phyloP scores from a whole-genome alignment of 1,284 basidiomycete species.

The Cutaneotrichosporon arboriforme region DNA sequence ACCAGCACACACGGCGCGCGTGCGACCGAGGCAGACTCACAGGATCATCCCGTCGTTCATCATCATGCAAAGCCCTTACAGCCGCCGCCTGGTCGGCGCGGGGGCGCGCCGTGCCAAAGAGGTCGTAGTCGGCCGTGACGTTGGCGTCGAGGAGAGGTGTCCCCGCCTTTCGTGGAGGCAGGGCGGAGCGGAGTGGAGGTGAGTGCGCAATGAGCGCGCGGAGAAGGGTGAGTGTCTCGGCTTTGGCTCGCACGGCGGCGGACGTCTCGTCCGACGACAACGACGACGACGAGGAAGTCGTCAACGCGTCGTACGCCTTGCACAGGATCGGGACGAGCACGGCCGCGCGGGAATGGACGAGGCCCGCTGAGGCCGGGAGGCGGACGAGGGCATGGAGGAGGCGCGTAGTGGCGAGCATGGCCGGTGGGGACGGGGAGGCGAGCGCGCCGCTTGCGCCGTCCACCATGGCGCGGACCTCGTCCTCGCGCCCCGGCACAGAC shows the following conservation, averaged over 20 bases:
- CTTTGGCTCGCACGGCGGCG: constrained; percentile 16
- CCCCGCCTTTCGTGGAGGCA: constrained; percentile 8
- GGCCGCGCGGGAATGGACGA: constrained; percentile 2
- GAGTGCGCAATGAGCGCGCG: constrained; percentile 17
- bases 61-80: constrained; percentile 16
- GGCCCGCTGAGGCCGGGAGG: background rate
- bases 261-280: too few relatives aligned
- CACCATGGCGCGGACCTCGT: background rate
- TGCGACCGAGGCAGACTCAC: background rate
- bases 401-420: constrained; percentile 3
- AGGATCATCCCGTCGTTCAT: constrained; percentile 21
- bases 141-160: constrained; percentile 14
- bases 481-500: background rate
- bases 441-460: background rate
- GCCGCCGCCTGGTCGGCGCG: constrained; percentile 7
- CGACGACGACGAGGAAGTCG: too few relatives aligned
- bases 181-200: constrained; percentile 19
- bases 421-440: background rate
- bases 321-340: constrained; percentile 23
- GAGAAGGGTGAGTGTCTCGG: constrained; percentile 25
- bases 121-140: constrained; percentile 17
- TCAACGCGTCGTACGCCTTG: constrained; percentile 21
- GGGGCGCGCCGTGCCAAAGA: constrained; percentile 8
- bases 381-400: constrained; percentile 14
- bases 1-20: too few relatives aligned